Conservation (phyloP, 345 rosid species). For the Lepidium africanum region DNA sequence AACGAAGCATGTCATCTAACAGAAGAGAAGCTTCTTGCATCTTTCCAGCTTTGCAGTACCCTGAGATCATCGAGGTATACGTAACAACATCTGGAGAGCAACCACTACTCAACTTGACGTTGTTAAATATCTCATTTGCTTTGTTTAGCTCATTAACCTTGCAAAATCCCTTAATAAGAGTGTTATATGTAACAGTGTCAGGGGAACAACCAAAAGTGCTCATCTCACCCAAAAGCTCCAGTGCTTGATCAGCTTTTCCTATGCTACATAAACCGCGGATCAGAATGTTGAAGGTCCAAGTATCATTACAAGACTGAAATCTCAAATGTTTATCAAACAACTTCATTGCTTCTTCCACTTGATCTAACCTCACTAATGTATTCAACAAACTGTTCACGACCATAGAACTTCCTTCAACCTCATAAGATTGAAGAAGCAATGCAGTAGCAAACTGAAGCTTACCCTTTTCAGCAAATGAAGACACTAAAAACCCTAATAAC, state of each 20-base stretch:
- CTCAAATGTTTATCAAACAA: constrained; percentile 41
- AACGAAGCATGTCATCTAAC: constrained; percentile 51
- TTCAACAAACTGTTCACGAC: constrained; percentile 51
- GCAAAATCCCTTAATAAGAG: constrained; percentile 69
- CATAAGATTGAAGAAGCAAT: constrained; percentile 43
- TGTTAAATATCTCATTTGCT: constrained; percentile 44
- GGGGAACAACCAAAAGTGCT: constrained; percentile 53
- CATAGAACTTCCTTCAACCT: constrained; percentile 29
- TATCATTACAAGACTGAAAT: constrained; percentile 39
- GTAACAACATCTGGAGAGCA: constrained; percentile 53
- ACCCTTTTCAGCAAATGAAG: constrained; percentile 39
- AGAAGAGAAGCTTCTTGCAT: constrained; percentile 54
- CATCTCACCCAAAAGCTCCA: constrained; percentile 51
- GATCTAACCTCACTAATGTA: constrained; percentile 42
- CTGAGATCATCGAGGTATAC: constrained; percentile 66
- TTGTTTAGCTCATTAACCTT: constrained; percentile 47
- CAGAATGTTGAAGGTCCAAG: constrained; percentile 71
- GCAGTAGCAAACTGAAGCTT: constrained; percentile 38
- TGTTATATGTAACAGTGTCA: constrained; percentile 61
- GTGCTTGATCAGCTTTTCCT: constrained; percentile 42
- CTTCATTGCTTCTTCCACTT: constrained; percentile 48
- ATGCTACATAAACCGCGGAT: constrained; percentile 57
- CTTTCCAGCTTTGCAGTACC: constrained; percentile 65
- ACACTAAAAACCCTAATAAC: constrained; percentile 43
- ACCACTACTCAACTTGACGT: constrained; percentile 29